A percentile compares a stretch with the other conserved stretches of the same genome.
These are phyloP conservation scores for Carpinus fangiana DNA, from an alignment of 306 rosid genomes.

Conservation along the genomic window DNA sequence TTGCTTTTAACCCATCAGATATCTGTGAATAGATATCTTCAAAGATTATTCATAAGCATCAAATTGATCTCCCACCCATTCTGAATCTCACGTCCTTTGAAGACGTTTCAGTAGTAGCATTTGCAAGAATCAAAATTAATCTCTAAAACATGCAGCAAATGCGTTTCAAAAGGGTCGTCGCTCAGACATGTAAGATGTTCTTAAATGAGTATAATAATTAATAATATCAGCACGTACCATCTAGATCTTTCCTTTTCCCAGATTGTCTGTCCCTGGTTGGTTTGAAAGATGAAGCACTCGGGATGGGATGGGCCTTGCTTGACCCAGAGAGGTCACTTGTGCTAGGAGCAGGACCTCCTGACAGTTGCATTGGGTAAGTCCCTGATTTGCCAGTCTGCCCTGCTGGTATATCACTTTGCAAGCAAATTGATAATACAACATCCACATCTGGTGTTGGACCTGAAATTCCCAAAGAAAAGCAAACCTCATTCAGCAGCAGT, in stretches of 20 bases:
- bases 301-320: slow-evolving; percentile 73
- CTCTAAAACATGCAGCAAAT: neutral
- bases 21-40: neutral
- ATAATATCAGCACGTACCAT: slow-evolving; percentile 54
- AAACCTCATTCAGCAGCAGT: slow-evolving; percentile 21
- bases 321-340: slow-evolving; percentile 85
- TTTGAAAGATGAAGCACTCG: slow-evolving; percentile 58
- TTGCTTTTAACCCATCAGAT: neutral
- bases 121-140: neutral
- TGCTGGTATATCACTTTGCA: slow-evolving; percentile 67
- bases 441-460: slow-evolving; percentile 94
- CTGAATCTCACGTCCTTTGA: neutral
- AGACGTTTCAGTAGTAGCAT: neutral
- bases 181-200: neutral
- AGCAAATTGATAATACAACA: slow-evolving; percentile 77
- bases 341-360: slow-evolving; percentile 57
- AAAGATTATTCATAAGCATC: neutral
- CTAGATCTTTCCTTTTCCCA: slow-evolving; percentile 72
- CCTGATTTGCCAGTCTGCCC: slow-evolving; percentile 54
- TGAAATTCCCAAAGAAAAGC: slow-evolving; percentile 39
- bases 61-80: neutral
- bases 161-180: neutral
- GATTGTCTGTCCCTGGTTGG: slow-evolving; percentile 51
- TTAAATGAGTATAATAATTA: slow-evolving; percentile 1
- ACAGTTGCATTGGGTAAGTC: slow-evolving; percentile 35